These are phyloP conservation scores for Pharus latifolius DNA, from an alignment of 176 grass and related monocot genomes.

Conservation along the genomic window DNA sequence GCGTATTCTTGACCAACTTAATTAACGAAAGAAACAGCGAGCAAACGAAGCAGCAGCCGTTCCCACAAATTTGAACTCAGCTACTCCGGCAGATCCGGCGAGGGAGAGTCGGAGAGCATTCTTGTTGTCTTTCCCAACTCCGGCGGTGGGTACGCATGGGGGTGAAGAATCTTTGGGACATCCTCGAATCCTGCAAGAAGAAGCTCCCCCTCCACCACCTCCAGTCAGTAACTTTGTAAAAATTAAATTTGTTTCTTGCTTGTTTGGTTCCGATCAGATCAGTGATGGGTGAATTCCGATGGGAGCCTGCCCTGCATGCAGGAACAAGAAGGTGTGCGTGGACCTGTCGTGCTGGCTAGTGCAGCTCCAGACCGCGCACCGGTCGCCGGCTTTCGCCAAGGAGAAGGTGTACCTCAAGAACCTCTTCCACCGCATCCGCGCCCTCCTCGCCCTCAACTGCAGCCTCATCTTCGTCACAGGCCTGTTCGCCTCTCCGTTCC, in stretches of 20 bases:
- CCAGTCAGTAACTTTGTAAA: constrained; percentile 47
- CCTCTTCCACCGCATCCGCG: constrained; percentile 83
- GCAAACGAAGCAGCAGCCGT: no score
- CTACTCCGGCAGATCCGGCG: no score
- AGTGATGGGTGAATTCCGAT: no score
- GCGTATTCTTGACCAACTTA: no score
- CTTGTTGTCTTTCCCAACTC: background rate
- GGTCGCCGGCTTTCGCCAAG: constrained; percentile 34
- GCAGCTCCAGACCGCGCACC: constrained; percentile 49
- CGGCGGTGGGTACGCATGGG: constrained; percentile 37
- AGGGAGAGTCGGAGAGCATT: no score
- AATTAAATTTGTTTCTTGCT: background rate
- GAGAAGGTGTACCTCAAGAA: constrained; percentile 82
- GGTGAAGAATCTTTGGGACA: constrained; percentile 90
- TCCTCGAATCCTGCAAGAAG: constrained; percentile 97
- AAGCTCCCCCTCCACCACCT: constrained; percentile 86
- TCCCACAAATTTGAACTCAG: no score
- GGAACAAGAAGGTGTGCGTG: constrained; percentile 92
- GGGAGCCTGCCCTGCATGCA: no score
- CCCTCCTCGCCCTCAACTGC: constrained; percentile 89
- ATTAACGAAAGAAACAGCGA: no score
- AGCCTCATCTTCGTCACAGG: constrained; percentile 77
- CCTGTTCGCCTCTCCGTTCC: background rate
- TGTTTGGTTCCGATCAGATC: background rate
- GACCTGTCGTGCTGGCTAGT: constrained; percentile 95